A percentile compares a stretch with the other conserved stretches of the same genome.
These are phyloP conservation scores for Debaryomyces coudertii DNA, from an alignment of 1,139 yeast species.

Conservation along the genomic window DNA sequence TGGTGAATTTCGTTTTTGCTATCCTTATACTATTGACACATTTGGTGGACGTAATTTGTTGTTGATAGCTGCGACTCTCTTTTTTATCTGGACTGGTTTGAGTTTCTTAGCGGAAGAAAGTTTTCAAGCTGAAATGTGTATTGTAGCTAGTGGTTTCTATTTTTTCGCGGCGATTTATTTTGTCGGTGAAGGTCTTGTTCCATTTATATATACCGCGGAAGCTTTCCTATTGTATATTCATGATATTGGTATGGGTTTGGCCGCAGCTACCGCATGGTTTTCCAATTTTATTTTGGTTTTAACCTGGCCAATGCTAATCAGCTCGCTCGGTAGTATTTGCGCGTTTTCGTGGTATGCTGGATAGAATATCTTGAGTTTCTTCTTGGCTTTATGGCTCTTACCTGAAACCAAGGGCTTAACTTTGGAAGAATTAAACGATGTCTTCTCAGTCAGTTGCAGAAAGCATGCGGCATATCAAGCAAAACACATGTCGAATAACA, in stretches of 20 bases:
- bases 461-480: slow-evolving; percentile 61
- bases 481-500: slow-evolving; percentile 41
- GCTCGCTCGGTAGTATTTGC: too few relatives aligned
- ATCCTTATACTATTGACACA: slow-evolving; percentile 76
- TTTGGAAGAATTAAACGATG: slow-evolving; percentile 71
- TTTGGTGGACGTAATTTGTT: slow-evolving; percentile 77
- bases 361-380: too few relatives aligned
- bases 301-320: slow-evolving; percentile 78
- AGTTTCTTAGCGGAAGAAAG: slow-evolving; percentile 69
- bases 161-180: slow-evolving; percentile 75
- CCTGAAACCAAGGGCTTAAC: slow-evolving; percentile 78
- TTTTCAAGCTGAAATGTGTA: slow-evolving; percentile 59
- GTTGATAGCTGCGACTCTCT: slow-evolving; percentile 66
- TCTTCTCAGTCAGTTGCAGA: slow-evolving; percentile 57
- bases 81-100: slow-evolving; percentile 72
- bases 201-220: slow-evolving; percentile 88
- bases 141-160: slow-evolving; percentile 73
- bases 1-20: slow-evolving; percentile 79
- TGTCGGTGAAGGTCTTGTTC: slow-evolving; percentile 91
- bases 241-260: slow-evolving; percentile 84
- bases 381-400: slow-evolving; percentile 62
- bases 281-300: slow-evolving; percentile 79
- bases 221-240: slow-evolving; percentile 84
- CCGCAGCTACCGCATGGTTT: slow-evolving; percentile 86
- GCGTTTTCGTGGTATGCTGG: too few relatives aligned